Base-by-base conservation (phyloP, 2,329 filamentous ascomycete species). In the Ceratocystis harringtonii region DNA sequence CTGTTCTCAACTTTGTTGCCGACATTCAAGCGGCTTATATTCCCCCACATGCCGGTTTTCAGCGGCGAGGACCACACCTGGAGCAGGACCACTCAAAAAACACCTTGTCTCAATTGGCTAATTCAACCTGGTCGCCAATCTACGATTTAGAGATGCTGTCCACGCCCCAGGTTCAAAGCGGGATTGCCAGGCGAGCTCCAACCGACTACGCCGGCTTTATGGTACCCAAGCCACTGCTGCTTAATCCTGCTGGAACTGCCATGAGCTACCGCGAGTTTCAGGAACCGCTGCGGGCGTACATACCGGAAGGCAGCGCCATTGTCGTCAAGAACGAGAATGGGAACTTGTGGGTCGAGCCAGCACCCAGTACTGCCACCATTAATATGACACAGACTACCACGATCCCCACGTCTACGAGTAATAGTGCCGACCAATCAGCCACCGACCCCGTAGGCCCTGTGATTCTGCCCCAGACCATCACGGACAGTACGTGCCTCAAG, bases 241-340 rank as follows among this genome's bases (percentile, higher is more conserved):
- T 58, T 2, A 36, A 36, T n/a, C 55, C 55, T n/a, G 55, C 25
- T 10, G 30, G 25, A 7, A 58, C 25, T n/a, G 12, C 12, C 0
- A 58, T 58, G 55, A 58, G 55, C 55, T 58, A 58, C 55, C 55
- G 55, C 5, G 55, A 58, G 55, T 58, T 58, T 22, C 25, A 30
- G 19, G 61, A 62, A 15, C 61, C 61, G 19, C 43, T 62, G 43
- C 25, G 45, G 17, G 61, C 61, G 1, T 28, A 30, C 10, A 50
- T 62, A 2, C 61, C 61, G 1, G 61, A 45, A 28, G 32, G 48
- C 15, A 50, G 61, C 61, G 61, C 61, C 12, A 62, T 62, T 30
- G 17, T 62, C 19, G 61, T 50, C 15, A 62, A 50, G 15, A 62
- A 62, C 61, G 19, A 62, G 12, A 32, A 48, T 19, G 61, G 61